Conservation (phyloP, 768 basidiomycete genomes). For the Naganishia randhawae region DNA sequence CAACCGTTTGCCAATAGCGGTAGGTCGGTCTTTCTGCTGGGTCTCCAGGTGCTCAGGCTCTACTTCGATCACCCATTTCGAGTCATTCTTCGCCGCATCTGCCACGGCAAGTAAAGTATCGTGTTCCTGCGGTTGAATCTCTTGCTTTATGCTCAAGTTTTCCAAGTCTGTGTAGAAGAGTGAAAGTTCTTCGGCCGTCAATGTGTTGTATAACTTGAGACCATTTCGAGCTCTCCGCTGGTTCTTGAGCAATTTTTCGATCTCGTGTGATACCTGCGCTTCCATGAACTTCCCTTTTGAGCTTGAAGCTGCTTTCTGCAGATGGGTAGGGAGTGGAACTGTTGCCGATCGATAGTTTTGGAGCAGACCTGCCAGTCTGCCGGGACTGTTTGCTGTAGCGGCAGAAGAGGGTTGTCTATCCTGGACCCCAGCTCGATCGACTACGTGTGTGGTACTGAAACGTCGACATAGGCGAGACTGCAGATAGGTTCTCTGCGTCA, state of each 20-base stretch:
- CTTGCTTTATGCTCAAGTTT: neutral
- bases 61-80: neutral
- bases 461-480: neutral
- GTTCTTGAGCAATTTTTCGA: neutral
- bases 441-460: neutral
- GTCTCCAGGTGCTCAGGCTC: neutral
- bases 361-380: neutral
- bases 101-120: neutral
- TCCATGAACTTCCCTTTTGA: neutral
- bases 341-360: neutral
- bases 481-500: neutral
- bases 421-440: too few relatives aligned
- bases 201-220: constrained; percentile 3
- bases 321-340: neutral
- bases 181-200: neutral
- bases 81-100: constrained; percentile 1
- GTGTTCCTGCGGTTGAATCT: constrained; percentile 10
- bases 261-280: neutral
- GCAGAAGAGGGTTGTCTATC: neutral
- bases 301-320: neutral
- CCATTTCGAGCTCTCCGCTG: constrained; percentile 3
- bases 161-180: neutral
- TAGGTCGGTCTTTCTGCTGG: neutral
- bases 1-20: constrained; percentile 4
- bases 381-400: neutral